These are phyloP conservation scores for Wickerhamiella brachini DNA, from an alignment of 805 yeast genomes.

Conservation along the genomic window DNA sequence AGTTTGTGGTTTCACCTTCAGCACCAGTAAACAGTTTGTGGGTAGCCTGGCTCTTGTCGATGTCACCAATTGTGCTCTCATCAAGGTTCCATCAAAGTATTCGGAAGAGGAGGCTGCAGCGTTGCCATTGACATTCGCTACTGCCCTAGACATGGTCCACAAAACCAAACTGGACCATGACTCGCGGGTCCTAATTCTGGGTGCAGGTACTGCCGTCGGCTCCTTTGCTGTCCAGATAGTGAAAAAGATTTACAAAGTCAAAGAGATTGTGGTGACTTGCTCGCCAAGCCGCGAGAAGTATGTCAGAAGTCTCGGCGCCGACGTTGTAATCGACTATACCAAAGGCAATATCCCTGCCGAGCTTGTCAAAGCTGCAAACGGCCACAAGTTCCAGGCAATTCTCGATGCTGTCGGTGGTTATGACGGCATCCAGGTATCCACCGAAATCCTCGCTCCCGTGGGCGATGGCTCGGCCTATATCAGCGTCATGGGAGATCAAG, in stretches of 20 bases:
- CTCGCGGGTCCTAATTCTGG: slow-evolving; percentile 46
- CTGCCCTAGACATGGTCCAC: slow-evolving; percentile 38
- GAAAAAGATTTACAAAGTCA: slow-evolving; percentile 33
- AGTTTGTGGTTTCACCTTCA: slow-evolving; percentile 38
- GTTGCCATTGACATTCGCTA: slow-evolving; percentile 48
- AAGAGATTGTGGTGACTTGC: slow-evolving; percentile 43
- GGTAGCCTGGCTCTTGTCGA: slow-evolving; percentile 43
- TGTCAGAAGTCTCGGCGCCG: slow-evolving; percentile 41
- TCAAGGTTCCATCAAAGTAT: slow-evolving; percentile 35
- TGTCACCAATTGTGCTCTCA: slow-evolving; percentile 36
- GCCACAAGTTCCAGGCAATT: slow-evolving; percentile 37
- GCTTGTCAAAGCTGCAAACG: not conserved
- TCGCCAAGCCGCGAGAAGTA: slow-evolving; percentile 34
- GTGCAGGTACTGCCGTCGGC: slow-evolving; percentile 67
- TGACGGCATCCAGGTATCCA: slow-evolving; percentile 33
- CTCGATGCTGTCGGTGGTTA: slow-evolving; percentile 53
- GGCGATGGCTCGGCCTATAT: slow-evolving; percentile 36
- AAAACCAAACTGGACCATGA: slow-evolving; percentile 28
- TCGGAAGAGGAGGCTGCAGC: slow-evolving; percentile 47
- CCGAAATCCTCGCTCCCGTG: slow-evolving; percentile 33
- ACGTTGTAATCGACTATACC: slow-evolving; percentile 27
- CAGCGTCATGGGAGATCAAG: slow-evolving; percentile 43
- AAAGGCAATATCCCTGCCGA: slow-evolving; percentile 1
- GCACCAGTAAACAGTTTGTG: slow-evolving; percentile 23
- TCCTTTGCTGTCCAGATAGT: slow-evolving; percentile 41